Evolutionary conservation across 1,284 basidiomycete species (phyloP).

Genomic region (Cryptococcus sp.): DNA sequence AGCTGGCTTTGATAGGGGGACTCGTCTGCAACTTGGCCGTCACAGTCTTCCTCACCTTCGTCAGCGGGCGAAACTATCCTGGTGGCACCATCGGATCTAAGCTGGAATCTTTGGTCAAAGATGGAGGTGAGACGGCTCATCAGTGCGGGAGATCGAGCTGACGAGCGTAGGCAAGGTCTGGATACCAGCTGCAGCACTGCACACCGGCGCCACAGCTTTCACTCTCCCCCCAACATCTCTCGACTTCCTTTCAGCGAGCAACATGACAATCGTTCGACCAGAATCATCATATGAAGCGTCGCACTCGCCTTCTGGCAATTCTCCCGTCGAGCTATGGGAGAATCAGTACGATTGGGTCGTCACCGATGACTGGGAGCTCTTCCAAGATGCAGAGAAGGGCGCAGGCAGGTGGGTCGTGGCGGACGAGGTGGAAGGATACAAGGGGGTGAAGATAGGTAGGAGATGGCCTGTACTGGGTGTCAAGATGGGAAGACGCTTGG

Average conservation of each 20-base stretch:
- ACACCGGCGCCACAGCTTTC: conserved; percentile 87
- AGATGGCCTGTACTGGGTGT: not conserved
- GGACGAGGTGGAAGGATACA: conserved; percentile 15
- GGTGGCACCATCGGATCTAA: conserved; percentile 68
- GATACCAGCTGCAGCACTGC: conserved; percentile 47
- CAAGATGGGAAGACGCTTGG: not conserved
- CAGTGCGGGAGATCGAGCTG: not conserved
- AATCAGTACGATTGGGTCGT: conserved; percentile 35
- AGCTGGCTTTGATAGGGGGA: conserved; percentile 50
- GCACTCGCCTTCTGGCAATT: conserved; percentile 54
- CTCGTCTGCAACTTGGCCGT: conserved; percentile 51
- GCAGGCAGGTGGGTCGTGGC: conserved; percentile 20
- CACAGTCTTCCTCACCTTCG: conserved; percentile 54
- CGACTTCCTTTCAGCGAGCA: conserved; percentile 1
- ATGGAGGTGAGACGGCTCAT: no score
- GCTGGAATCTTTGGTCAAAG: conserved; percentile 53
- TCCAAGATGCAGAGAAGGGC: not conserved
- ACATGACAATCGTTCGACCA: conserved; percentile 11
- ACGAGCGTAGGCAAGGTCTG: conserved; percentile 30
- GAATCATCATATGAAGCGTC: conserved; percentile 75
- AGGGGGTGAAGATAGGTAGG: not conserved
- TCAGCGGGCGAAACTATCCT: conserved; percentile 79
- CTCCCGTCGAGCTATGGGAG: conserved; percentile 27
- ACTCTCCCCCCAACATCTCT: conserved; percentile 64
- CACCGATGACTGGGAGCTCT: conserved; percentile 23